A percentile compares a stretch with the other conserved stretches of the same genome.
These are phyloP conservation scores for Cystobasidium pallidum DNA, from an alignment of 1,284 basidiomycete genomes.

Conservation along the genomic window DNA sequence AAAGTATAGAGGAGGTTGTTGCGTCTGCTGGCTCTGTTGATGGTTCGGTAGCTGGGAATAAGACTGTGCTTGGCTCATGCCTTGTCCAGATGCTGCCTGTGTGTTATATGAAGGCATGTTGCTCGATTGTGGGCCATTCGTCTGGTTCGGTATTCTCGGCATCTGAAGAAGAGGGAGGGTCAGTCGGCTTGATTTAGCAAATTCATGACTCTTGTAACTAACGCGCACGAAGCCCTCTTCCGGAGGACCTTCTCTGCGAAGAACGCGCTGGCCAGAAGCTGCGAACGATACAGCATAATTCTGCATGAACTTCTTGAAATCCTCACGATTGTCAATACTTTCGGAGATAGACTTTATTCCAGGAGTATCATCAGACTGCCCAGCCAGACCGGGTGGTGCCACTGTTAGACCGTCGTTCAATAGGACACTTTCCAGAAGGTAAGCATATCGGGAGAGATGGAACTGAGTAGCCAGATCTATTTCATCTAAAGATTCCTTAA, in stretches of 20 bases:
- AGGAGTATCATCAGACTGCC: conserved; percentile 65
- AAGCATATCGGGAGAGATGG: conserved; percentile 91
- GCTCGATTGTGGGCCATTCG: conserved; percentile 8
- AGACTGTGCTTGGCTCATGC: conserved; percentile 8
- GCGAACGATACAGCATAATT: conserved; percentile 86
- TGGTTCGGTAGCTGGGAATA: conserved; percentile 1
- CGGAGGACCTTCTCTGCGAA: conserved; percentile 56
- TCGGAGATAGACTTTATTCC: conserved; percentile 87
- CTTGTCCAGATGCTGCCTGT: conserved; percentile 2
- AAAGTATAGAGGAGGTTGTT: conserved; percentile 66
- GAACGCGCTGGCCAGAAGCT: conserved; percentile 59
- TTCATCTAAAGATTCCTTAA: conserved; percentile 95
- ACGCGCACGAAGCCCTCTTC: conserved; percentile 56
- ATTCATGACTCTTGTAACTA: neutral
- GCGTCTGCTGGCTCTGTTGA: conserved; percentile 17
- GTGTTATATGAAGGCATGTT: neutral
- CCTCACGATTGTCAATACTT: conserved; percentile 86
- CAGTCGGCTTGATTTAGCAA: neutral
- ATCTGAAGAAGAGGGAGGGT: neutral
- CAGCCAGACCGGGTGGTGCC: conserved; percentile 61
- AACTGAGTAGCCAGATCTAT: conserved; percentile 96
- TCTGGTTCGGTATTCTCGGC: conserved; percentile 17
- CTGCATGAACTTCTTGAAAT: conserved; percentile 97
- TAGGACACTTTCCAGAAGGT: conserved; percentile 86
- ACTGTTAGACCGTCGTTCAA: conserved; percentile 84